phyloP scores from a whole-genome alignment of 1,284 basidiomycete species.

The Trichosporon asahii region DNA sequence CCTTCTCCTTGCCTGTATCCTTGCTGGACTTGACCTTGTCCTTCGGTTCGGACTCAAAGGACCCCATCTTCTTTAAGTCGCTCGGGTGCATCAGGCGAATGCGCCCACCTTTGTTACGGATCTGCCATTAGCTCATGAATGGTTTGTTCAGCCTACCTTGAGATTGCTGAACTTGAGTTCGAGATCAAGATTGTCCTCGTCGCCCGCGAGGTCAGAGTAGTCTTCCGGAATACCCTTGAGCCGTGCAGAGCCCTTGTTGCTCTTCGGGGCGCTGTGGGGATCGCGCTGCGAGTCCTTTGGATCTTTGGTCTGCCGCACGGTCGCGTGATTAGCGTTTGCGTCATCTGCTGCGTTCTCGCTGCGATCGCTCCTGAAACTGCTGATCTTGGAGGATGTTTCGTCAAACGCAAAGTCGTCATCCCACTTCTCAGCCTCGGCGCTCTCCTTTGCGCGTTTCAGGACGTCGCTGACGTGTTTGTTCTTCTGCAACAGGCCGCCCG shows the following conservation, averaged over 20 bases:
- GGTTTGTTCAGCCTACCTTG: conserved; percentile 56
- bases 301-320: conserved; percentile 31
- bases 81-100: conserved; percentile 79
- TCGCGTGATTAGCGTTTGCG: conserved; percentile 32
- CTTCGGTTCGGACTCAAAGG: background rate
- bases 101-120: conserved; percentile 64
- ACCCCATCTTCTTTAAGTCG: conserved; percentile 60
- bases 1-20: background rate
- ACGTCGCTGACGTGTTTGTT: conserved; percentile 70
- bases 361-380: conserved; percentile 3
- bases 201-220: conserved; percentile 78
- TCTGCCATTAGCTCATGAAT: conserved; percentile 19
- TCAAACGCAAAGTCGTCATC: conserved; percentile 99
- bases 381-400: conserved; percentile 54
- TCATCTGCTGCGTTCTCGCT: background rate
- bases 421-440: conserved; percentile 31
- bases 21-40: background rate
- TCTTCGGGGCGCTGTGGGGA: background rate
- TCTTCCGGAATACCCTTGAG: conserved; percentile 59
- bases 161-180: conserved; percentile 83
- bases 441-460: conserved; percentile 38
- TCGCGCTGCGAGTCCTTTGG: background rate
- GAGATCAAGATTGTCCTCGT: conserved; percentile 69
- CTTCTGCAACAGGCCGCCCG: conserved; percentile 38
- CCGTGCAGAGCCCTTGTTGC: conserved; percentile 11